Conservation (phyloP, 1,284 basidiomycete genomes). For the Pseudozyma hubeiensis region DNA sequence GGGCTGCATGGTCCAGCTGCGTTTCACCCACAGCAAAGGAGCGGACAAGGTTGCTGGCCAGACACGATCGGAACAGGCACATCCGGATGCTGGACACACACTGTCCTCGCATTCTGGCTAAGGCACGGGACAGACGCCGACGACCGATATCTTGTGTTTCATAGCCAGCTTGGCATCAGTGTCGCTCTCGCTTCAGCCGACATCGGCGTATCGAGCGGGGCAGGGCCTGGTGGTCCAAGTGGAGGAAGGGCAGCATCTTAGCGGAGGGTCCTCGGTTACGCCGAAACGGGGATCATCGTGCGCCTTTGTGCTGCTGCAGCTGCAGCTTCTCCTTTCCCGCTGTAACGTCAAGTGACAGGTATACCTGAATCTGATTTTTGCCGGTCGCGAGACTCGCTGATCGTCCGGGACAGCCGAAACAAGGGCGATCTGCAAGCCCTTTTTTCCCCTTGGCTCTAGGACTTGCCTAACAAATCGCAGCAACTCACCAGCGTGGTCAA, state of each 20-base stretch:
- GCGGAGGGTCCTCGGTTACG: slow-evolving; percentile 10
- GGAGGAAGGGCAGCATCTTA: background rate
- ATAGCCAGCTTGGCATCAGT: background rate
- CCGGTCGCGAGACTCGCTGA: slow-evolving; percentile 2
- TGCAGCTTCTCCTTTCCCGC: slow-evolving; percentile 1
- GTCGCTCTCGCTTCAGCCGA: background rate
- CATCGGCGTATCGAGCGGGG: background rate
- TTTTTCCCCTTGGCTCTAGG: background rate
- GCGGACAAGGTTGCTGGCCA: background rate
- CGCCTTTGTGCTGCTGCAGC: background rate
- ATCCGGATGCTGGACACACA: too few species aligned
- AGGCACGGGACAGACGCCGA: too few species aligned
- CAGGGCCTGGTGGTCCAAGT: background rate
- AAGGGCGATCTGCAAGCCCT: background rate
- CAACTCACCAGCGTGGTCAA: too few species aligned
- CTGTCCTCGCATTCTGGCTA: too few species aligned
- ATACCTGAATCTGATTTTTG: background rate
- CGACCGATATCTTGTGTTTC: too few species aligned
- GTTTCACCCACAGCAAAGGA: background rate
- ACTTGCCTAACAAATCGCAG: too few species aligned
- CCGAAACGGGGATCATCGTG: background rate
- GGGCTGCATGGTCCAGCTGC: background rate
- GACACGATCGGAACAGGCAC: too few species aligned
- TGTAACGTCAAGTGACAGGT: slow-evolving; percentile 31
- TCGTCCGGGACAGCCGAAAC: slow-evolving; percentile 22